Evolutionary conservation across 495 filamentous ascomycete genomes (phyloP).

Genomic region (Zalerion maritima): DNA sequence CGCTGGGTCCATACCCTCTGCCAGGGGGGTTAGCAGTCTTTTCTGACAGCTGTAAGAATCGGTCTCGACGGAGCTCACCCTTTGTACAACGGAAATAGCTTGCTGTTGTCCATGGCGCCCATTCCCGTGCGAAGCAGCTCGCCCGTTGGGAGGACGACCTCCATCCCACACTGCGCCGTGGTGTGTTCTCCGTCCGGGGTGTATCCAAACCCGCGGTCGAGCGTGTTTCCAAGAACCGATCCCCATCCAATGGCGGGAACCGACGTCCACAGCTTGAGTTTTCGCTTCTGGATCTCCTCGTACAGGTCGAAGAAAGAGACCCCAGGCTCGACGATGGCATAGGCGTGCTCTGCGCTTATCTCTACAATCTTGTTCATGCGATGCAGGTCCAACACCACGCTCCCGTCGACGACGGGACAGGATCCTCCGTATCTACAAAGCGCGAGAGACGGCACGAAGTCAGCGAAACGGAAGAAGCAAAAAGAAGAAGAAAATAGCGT

Average conservation of each 20-base stretch:
- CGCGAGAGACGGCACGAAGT: constrained; percentile 3
- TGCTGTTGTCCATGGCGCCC: constrained; percentile 30
- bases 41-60: no score
- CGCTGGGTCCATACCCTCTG: not conserved
- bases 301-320: constrained; percentile 41
- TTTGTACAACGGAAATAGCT: no score
- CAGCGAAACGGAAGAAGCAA: not conserved
- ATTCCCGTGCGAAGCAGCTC: constrained; percentile 35
- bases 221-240: constrained; percentile 38
- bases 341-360: constrained; percentile 37
- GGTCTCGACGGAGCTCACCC: no score
- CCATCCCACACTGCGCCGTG: constrained; percentile 31
- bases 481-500: not conserved
- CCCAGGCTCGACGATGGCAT: constrained; percentile 40
- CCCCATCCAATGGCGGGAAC: constrained; percentile 43
- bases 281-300: constrained; percentile 30
- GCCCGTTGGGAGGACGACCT: constrained; percentile 34
- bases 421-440: constrained; percentile 39
- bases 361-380: constrained; percentile 42
- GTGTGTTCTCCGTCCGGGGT: constrained; percentile 34
- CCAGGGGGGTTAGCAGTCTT: not conserved
- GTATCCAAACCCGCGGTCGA: constrained; percentile 30
- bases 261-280: constrained; percentile 39
- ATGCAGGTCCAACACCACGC: constrained; percentile 38
- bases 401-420: constrained; percentile 35